Evolutionary conservation across 331 rosid species (phyloP), one percentile per base, ranked within the genome.

Genomic region (Dryas integrifolia): DNA sequence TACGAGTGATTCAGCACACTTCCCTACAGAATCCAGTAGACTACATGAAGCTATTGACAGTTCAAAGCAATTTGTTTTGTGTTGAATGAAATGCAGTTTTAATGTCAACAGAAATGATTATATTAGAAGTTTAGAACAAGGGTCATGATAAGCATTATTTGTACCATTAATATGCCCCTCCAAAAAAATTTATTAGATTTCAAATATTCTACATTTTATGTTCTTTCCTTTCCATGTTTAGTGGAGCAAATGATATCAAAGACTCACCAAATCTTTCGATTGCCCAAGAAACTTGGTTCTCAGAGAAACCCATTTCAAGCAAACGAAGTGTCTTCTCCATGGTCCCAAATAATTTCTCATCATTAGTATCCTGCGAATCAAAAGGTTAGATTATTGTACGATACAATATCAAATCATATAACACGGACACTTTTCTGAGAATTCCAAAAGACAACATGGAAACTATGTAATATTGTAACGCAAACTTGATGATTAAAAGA

Each of bases 251-350:
- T 48, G 56, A 72, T 63, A 73, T 10, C 18, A 74, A 67, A 60
- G 72, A 86, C 87, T 82, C 72, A 88, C 98, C 98, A 80, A 82
- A 76, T 79, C 60, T 89, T 79, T 94, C 98, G 51, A 94, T 72
- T 67, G 96, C 97, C 67, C 82, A 80, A 38, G 98, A 94, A 76
- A 94, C 92, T 85, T 94, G 93, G 58, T 65, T 83, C 87, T 94
- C 97, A 26, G 96, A 86, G 83, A 94, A 94, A 60, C 98, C 98
- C 96, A 94, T 94, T 83, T 91, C 92, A 75, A 94, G 92, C 86
- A 94, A 84, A 11, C 80, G 85, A 69, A 94, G 89, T 9, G 97
- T 86, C 84, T 86, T 91, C 75, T 86, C 96, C 98, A 91, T 94
- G 52, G 90, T 88, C 72, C 96, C 97, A 76, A 75, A 94, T 72